Percentiles rank a stretch among this genome's conserved stretches.
Evolutionary conservation across 192 early-diverging fungal species (phyloP).

Genomic region (Coemansia javaensis): DNA sequence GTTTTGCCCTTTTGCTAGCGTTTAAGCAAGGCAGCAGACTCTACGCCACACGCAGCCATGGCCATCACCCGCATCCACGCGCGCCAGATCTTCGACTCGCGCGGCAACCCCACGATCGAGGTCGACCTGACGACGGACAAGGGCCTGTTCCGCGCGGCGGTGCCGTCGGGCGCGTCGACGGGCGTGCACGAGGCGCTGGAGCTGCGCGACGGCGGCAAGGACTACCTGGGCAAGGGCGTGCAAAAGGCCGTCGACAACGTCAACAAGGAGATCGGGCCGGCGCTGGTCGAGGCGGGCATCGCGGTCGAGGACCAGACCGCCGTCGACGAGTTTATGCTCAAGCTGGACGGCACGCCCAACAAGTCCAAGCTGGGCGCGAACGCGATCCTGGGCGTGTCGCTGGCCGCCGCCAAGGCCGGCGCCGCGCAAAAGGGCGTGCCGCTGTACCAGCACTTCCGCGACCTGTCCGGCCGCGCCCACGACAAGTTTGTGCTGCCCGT

Average conservation of each 20-base stretch:
- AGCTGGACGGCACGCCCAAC: slow-evolving; percentile 93
- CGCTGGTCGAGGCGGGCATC: slow-evolving; percentile 73
- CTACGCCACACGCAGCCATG: slow-evolving; percentile 44
- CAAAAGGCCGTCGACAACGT: slow-evolving; percentile 87
- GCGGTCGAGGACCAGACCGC: slow-evolving; percentile 82
- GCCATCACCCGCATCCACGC: slow-evolving; percentile 72
- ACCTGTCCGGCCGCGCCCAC: slow-evolving; percentile 72
- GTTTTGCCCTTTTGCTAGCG: not conserved
- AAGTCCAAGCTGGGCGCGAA: slow-evolving; percentile 96
- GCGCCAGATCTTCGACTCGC: slow-evolving; percentile 98
- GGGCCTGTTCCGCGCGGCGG: slow-evolving; percentile 94
- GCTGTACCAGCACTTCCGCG: slow-evolving; percentile 91
- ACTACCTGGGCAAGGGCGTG: slow-evolving; percentile 95
- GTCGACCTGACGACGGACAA: slow-evolving; percentile 93
- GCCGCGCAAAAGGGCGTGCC: slow-evolving; percentile 92
- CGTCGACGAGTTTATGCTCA: slow-evolving; percentile 86
- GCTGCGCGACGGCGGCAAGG: slow-evolving; percentile 86
- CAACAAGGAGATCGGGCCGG: slow-evolving; percentile 82
- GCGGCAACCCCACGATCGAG: slow-evolving; percentile 98
- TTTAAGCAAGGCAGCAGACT: not conserved
- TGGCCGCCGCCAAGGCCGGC: slow-evolving; percentile 92
- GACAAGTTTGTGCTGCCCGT: slow-evolving; percentile 91
- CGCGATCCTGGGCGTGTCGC: slow-evolving; percentile 96
- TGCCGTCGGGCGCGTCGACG: slow-evolving; percentile 97
- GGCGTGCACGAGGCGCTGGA: slow-evolving; percentile 98